phyloP scores from a whole-genome alignment of 1,284 basidiomycete genomes.

The Ustilago shanxiensis region DNA sequence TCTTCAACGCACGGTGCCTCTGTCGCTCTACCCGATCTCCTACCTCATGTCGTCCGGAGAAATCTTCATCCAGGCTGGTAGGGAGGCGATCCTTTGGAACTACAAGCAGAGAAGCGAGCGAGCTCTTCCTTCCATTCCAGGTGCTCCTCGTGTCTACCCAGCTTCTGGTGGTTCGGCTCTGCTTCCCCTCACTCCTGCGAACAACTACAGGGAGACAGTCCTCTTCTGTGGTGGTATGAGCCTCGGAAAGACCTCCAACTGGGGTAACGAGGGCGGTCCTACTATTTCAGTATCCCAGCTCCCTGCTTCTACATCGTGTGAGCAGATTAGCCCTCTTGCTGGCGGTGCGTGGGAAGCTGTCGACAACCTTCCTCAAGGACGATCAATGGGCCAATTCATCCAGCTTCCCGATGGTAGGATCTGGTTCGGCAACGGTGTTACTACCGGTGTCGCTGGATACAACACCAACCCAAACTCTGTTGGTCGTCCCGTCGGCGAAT shows the following conservation, averaged over 20 bases:
- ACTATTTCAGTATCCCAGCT: conserved; percentile 40
- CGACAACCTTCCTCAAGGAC: conserved; percentile 52
- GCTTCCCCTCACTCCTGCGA: conserved; percentile 55
- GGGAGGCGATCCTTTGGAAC: conserved; percentile 59
- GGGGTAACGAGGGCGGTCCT: conserved; percentile 63
- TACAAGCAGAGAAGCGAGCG: conserved; percentile 46
- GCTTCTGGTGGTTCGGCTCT: conserved; percentile 58
- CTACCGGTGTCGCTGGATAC: conserved; percentile 64
- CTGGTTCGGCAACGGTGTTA: conserved; percentile 63
- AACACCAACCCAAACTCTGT: conserved; percentile 45
- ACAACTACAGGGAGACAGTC: conserved; percentile 61
- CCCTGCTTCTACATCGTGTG: conserved; percentile 57
- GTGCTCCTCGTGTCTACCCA: conserved; percentile 59
- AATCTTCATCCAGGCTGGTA: conserved; percentile 57
- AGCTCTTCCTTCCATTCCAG: conserved; percentile 51
- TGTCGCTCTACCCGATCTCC: conserved; percentile 62
- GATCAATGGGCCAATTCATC: conserved; percentile 64
- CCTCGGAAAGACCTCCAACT: conserved; percentile 47
- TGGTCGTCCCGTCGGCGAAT: conserved; percentile 64
- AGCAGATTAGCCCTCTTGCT: conserved; percentile 58
- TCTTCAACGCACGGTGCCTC: conserved; percentile 55
- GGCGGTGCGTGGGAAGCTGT: conserved; percentile 45
- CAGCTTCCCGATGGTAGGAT: conserved; percentile 62
- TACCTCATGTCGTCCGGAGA: conserved; percentile 62
- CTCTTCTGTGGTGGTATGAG: conserved; percentile 64